Conservation (phyloP, 441 rosid genomes). For the Lepidium campestre region DNA sequence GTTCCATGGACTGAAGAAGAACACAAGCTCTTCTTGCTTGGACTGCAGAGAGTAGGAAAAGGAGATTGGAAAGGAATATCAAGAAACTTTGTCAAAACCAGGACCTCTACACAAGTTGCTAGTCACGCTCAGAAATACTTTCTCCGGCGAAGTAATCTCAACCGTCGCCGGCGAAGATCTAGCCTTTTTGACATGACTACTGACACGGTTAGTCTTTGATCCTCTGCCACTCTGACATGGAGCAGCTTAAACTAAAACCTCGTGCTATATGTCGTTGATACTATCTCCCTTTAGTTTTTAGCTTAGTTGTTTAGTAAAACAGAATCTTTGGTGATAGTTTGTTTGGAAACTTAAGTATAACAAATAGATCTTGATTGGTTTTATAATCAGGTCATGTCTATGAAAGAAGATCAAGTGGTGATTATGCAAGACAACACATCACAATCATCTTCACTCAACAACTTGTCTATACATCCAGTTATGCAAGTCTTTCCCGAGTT, state of each 20-base stretch:
- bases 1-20: constrained; percentile 95
- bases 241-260: no score
- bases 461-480: constrained; percentile 39
- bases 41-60: constrained; percentile 76
- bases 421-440: constrained; percentile 14
- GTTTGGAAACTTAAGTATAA: not conserved
- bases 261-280: no score
- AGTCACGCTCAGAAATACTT: constrained; percentile 96
- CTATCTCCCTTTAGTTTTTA: no score
- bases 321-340: not conserved
- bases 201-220: constrained; percentile 43
- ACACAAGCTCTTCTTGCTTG: constrained; percentile 72
- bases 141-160: constrained; percentile 62
- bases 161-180: constrained; percentile 86
- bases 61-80: constrained; percentile 96
- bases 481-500: constrained; percentile 25
- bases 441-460: constrained; percentile 18
- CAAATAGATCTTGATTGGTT: constrained; percentile 8
- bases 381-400: constrained; percentile 19
- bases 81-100: constrained; percentile 67
- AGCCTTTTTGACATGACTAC: constrained; percentile 97
- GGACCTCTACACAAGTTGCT: constrained; percentile 91
- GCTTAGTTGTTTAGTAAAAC: not conserved
- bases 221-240: not conserved
- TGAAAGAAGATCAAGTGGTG: constrained; percentile 22